phyloP scores from a whole-genome alignment of 2,329 filamentous ascomycete species.

The Periconia sp. region DNA sequence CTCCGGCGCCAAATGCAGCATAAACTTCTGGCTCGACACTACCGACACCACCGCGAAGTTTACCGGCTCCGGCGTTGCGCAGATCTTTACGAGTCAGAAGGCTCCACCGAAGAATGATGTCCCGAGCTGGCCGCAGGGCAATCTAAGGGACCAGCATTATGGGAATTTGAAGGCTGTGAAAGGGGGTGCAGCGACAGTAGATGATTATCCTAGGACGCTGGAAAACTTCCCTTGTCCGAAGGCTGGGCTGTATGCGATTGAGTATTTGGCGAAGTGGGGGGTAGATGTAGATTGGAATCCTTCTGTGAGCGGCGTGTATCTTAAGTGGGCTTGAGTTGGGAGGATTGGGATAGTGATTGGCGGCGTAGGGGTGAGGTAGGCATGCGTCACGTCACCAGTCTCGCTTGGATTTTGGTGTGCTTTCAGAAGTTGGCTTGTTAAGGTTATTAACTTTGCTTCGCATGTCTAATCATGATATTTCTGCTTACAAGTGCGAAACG shows the following conservation, averaged over 20 bases:
- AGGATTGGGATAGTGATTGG: too few species aligned
- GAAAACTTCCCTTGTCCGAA: slow-evolving; percentile 1
- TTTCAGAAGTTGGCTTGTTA: too few species aligned
- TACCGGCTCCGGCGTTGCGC: neutral
- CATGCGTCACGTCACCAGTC: too few species aligned
- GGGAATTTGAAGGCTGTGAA: slow-evolving; percentile 2
- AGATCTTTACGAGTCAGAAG: neutral
- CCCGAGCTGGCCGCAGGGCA: neutral
- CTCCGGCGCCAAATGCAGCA: neutral
- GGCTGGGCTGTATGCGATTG: neutral
- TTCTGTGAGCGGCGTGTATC: slow-evolving; percentile 3
- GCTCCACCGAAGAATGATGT: neutral
- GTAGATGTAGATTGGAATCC: slow-evolving; percentile 2
- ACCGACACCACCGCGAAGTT: neutral
- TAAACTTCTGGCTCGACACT: slow-evolving; percentile 5
- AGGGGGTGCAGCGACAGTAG: neutral
- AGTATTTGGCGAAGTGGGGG: slow-evolving; percentile 1
- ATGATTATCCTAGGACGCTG: neutral
- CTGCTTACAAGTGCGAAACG: too few species aligned
- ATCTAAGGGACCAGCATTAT: slow-evolving; percentile 2
- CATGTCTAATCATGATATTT: too few species aligned
- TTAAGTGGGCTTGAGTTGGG: slow-evolving; percentile 2
- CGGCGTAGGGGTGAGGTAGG: too few species aligned
- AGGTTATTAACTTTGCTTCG: too few species aligned
- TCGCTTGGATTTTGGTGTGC: too few species aligned